Evolutionary conservation across 2,329 filamentous ascomycete genomes (phyloP).

Genomic region (Metarhizium sp.): DNA sequence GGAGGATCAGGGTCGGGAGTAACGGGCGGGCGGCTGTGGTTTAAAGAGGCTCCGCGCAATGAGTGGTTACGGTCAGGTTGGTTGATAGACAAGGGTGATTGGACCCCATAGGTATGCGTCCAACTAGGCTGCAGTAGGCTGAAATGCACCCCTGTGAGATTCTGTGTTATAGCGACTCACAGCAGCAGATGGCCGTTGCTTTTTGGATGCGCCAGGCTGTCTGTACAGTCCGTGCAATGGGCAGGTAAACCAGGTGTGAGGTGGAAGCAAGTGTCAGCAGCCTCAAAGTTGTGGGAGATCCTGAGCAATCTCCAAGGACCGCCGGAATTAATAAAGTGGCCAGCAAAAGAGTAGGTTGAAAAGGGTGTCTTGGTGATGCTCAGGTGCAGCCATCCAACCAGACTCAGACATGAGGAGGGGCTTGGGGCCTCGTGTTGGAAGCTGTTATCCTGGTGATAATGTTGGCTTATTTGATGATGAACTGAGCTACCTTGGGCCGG

Average conservation of each 20-base stretch:
- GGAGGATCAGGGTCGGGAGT: conserved; percentile 3
- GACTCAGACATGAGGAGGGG: not conserved
- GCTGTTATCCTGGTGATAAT: not conserved
- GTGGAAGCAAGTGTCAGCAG: not conserved
- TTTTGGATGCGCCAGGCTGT: conserved; percentile 2
- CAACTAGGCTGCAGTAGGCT: conserved; percentile 7
- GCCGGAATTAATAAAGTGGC: not conserved
- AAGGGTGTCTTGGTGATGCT: not conserved
- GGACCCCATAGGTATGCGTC: conserved; percentile 1
- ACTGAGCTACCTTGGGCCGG: not conserved
- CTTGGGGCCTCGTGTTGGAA: not conserved
- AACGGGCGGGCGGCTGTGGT: conserved; percentile 20
- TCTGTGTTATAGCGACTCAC: not conserved
- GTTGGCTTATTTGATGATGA: not conserved
- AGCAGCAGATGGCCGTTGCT: not conserved
- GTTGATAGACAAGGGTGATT: conserved; percentile 6
- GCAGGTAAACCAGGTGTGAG: not conserved
- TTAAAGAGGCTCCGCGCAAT: conserved; percentile 20
- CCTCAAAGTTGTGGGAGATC: not conserved
- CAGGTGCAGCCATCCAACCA: not conserved
- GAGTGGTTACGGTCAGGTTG: conserved; percentile 11
- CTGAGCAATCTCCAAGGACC: not conserved
- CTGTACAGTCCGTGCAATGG: not conserved
- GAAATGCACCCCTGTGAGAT: conserved; percentile 1
- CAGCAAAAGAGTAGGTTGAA: not conserved